phyloP scores from a whole-genome alignment of 2,329 filamentous ascomycete species.

The Pseudopithomyces maydicus region DNA sequence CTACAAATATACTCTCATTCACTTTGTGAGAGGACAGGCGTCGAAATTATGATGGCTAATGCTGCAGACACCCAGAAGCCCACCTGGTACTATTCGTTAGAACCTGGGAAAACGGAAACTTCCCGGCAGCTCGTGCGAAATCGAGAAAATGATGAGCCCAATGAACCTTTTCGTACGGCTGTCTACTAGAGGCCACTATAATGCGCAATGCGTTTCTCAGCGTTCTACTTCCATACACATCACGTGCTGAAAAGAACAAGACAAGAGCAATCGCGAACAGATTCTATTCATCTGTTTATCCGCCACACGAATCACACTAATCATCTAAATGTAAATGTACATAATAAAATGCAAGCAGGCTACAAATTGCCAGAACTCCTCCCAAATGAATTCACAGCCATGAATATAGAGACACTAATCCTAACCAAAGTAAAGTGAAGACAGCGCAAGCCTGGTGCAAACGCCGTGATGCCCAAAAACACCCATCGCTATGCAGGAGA shows the following conservation, averaged over 20 bases:
- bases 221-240: background rate
- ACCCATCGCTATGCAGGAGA: constrained; percentile 44
- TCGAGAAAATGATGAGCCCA: too few species aligned
- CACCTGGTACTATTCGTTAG: too few species aligned
- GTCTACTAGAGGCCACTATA: too few species aligned
- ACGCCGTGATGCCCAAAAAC: constrained; percentile 12
- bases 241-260: background rate
- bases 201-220: too few species aligned
- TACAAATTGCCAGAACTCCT: background rate
- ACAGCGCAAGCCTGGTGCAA: background rate
- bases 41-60: too few species aligned
- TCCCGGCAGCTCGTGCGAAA: too few species aligned
- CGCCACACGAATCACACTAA: background rate
- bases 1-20: too few species aligned
- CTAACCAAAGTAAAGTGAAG: background rate
- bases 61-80: too few species aligned
- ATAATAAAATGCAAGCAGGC: background rate
- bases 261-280: background rate
- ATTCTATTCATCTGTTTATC: background rate
- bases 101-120: too few species aligned
- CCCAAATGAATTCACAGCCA: background rate
- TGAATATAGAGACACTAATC: background rate
- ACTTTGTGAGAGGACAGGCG: too few species aligned
- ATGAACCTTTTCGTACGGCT: too few species aligned
- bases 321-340: constrained; percentile 9